Evolutionary conservation across 2,329 filamentous ascomycete genomes (phyloP).

Genomic region (Colletotrichum higginsianum): DNA sequence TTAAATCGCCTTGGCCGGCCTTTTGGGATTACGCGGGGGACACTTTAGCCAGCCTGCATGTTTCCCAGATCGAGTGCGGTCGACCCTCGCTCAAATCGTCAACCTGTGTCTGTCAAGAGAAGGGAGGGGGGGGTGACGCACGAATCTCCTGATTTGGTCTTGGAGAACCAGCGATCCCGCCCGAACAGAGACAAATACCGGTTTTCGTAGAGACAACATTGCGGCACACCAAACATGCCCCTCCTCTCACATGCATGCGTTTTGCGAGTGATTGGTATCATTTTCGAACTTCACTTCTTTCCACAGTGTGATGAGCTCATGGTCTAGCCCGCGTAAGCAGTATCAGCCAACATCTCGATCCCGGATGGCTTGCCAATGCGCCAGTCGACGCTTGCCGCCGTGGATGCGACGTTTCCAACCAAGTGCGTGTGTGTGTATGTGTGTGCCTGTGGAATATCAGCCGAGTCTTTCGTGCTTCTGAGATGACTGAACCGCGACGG

Average conservation of each 20-base stretch:
- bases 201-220: not conserved
- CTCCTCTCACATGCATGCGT: not conserved
- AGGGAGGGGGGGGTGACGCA: constrained; percentile 23
- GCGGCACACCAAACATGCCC: not conserved
- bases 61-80: constrained; percentile 12
- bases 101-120: constrained; percentile 28
- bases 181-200: constrained; percentile 10
- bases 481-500: not conserved
- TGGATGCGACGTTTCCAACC: not conserved
- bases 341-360: not conserved
- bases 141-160: constrained; percentile 30
- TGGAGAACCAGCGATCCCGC: not conserved
- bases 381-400: not conserved
- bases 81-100: not conserved
- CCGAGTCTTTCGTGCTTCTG: not conserved
- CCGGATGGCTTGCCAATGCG: not conserved
- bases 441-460: not conserved
- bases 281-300: too few relatives aligned
- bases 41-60: not conserved
- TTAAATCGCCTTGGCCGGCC: constrained; percentile 13
- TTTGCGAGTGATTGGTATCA: not conserved
- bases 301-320: not conserved
- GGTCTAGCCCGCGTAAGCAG: not conserved
- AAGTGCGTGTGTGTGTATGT: not conserved
- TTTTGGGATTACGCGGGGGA: not conserved